Percentiles rank a stretch among this genome's conserved stretches.
These are phyloP conservation scores for Allantophomopsis lycopodina DNA, from an alignment of 2,329 filamentous ascomycete genomes.

Conservation along the genomic window DNA sequence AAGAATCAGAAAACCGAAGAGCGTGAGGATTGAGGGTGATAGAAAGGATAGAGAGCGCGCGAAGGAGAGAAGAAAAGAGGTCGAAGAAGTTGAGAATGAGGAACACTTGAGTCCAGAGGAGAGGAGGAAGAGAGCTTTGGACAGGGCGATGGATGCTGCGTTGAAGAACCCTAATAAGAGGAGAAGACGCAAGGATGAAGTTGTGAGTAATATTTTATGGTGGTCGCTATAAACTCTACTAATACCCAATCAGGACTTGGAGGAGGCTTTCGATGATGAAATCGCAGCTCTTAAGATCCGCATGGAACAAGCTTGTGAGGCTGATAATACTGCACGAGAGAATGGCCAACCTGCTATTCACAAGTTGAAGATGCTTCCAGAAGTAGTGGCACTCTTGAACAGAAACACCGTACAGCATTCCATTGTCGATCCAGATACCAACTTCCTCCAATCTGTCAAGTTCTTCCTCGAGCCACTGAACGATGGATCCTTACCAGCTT, in stretches of 20 bases:
- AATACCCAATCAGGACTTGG: conserved; percentile 51
- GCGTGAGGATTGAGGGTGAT: conserved; percentile 26
- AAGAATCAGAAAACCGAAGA: conserved; percentile 25
- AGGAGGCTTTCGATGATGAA: conserved; percentile 79
- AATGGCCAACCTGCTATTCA: conserved; percentile 71
- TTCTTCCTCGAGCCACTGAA: conserved; percentile 95
- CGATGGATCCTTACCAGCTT: conserved; percentile 86
- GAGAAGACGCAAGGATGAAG: conserved; percentile 68
- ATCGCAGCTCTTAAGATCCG: conserved; percentile 76
- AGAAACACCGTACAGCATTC: conserved; percentile 75
- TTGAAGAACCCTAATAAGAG: conserved; percentile 64
- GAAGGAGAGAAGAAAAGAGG: conserved; percentile 28
- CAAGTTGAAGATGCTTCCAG: conserved; percentile 86
- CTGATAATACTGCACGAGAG: conserved; percentile 72
- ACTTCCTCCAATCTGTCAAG: conserved; percentile 86
- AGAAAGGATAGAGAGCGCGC: conserved; percentile 15
- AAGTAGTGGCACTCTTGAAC: conserved; percentile 79
- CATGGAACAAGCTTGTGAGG: conserved; percentile 83
- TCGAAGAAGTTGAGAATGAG: conserved; percentile 55
- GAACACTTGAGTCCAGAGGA: conserved; percentile 75
- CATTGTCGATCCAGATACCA: conserved; percentile 86
- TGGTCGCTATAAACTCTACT: background rate
- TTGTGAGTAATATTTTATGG: conserved; percentile 39
- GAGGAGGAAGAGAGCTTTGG: conserved; percentile 68
- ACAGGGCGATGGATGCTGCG: conserved; percentile 77